Evolutionary conservation across 352 stramenopile genomes (phyloP), one percentile per base, ranked within the genome.

Genomic region (Pythium rhizo-oryzae): DNA sequence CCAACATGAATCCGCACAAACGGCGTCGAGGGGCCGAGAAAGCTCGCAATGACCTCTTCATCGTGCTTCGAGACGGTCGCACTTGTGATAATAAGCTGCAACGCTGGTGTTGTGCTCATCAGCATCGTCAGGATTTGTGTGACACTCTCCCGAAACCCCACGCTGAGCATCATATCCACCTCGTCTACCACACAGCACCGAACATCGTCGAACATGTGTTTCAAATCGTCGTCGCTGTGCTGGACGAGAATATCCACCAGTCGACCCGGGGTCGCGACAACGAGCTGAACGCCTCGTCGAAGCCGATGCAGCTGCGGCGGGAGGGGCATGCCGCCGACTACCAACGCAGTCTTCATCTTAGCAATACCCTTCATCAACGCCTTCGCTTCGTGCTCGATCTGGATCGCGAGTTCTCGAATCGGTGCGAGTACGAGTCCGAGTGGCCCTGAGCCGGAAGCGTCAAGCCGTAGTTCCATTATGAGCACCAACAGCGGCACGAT

Each of bases 151-250:
- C 62, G 72, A 74, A 92, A 94, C 1, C 81, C 84, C 50, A 80
- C 68, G 50, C 80, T 81, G 46, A 92, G 64, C 80, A 94, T 90
- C 59, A 85, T 74, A 59, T 94, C 86, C 19, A 92, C 81, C 79
- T 94, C 86, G 60, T 94, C 86, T 33, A 94, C 57, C 1, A 92
- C 70, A 53, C 82, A 91, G 18, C 72, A 80, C 13, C 74, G 74
- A n/a, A 85, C 77, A 13, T 76, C 63, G 13, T 67, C 51, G 19
- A 84, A 55, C 35, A 74, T 51, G 9, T 52, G 25, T 9, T 66
- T 21, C 21, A 72, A 35, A 0, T 15, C 41, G 24, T 25, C 39
- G 8, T 54, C 52, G 15, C n/a, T 41, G 8, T 62, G 53, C 5
- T 64, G 21, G 16, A 28, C 64, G 13, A 81, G 49, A 21, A 92